These are phyloP conservation scores for Tricharina praecox DNA, from an alignment of 495 filamentous ascomycete species.

Conservation along the genomic window DNA sequence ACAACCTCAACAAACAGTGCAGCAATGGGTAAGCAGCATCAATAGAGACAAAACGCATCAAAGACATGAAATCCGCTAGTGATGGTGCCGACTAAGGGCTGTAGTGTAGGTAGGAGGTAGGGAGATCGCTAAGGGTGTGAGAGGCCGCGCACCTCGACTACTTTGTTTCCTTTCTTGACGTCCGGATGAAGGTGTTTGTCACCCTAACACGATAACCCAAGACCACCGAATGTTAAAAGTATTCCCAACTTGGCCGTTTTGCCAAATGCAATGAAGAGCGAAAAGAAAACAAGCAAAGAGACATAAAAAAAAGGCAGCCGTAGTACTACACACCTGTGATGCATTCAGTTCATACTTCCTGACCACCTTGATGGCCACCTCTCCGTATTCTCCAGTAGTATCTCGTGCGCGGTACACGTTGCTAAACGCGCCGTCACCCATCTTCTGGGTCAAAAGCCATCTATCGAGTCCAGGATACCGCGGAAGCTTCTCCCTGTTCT, in stretches of 20 bases:
- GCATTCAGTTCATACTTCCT: constrained; percentile 98
- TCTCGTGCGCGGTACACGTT: constrained; percentile 90
- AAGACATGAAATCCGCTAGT: constrained; percentile 18
- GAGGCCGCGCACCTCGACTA: constrained; percentile 92
- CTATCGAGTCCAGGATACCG: constrained; percentile 81
- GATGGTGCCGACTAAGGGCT: not conserved
- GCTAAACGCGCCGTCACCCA: constrained; percentile 98
- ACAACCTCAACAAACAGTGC: not conserved
- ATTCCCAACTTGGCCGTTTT: constrained; percentile 6
- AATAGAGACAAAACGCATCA: constrained; percentile 16
- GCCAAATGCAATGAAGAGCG: constrained; percentile 16
- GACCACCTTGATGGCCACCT: constrained; percentile 96
- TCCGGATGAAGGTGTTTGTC: constrained; percentile 79
- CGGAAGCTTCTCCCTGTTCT: constrained; percentile 67
- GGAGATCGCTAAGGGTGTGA: too few relatives aligned
- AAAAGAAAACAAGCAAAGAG: constrained; percentile 18
- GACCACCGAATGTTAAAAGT: constrained; percentile 30
- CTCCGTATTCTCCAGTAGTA: constrained; percentile 41
- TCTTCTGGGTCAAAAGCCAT: constrained; percentile 84
- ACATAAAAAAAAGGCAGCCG: constrained; percentile 28
- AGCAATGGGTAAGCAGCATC: not conserved
- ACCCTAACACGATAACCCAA: constrained; percentile 42
- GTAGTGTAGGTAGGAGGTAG: too few relatives aligned
- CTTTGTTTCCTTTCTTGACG: constrained; percentile 84
- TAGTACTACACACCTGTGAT: constrained; percentile 75